Conservation (phyloP, 768 basidiomycete genomes). For the Leccinum uliginosum region DNA sequence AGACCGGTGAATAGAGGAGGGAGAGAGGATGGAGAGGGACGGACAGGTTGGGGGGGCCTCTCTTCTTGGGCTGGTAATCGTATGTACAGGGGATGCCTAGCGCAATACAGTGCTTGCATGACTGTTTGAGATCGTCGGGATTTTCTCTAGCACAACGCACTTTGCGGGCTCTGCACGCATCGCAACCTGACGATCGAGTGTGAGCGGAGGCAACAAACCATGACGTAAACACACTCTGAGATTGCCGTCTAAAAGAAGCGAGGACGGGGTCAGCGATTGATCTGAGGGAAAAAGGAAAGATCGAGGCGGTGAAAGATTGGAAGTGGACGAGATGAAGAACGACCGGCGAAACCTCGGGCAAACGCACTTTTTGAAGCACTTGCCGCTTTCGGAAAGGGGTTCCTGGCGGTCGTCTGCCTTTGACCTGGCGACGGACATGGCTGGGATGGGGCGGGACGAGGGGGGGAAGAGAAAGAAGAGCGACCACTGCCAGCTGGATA, state of each 20-base stretch:
- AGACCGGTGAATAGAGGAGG: neutral
- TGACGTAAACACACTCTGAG: constrained; percentile 59
- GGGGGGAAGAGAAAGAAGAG: constrained; percentile 3
- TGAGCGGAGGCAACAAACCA: constrained; percentile 11
- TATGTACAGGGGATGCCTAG: constrained; percentile 85
- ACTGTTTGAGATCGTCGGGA: constrained; percentile 67
- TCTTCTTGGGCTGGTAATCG: constrained; percentile 90
- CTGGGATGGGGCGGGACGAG: constrained; percentile 4
- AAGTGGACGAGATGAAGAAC: constrained; percentile 11
- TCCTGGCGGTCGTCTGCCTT: constrained; percentile 64
- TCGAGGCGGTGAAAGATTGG: constrained; percentile 12
- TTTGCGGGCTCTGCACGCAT: constrained; percentile 83
- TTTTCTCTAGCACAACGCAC: constrained; percentile 81
- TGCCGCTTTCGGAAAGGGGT: constrained; percentile 58
- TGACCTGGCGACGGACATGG: constrained; percentile 63
- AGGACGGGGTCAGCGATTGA: constrained; percentile 31
- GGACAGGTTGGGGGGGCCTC: constrained; percentile 89
- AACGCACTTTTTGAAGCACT: constrained; percentile 77
- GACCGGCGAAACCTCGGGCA: constrained; percentile 54
- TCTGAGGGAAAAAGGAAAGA: constrained; percentile 22
- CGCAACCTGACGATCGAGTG: constrained; percentile 56
- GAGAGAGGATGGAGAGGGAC: constrained; percentile 17
- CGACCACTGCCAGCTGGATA: too few relatives aligned
- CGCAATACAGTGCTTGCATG: constrained; percentile 84
- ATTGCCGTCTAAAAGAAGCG: constrained; percentile 63